Evolutionary conservation across 2,329 filamentous ascomycete genomes (phyloP), one percentile per base, ranked within the genome.

Genomic region (Macrophomina phaseolina): DNA sequence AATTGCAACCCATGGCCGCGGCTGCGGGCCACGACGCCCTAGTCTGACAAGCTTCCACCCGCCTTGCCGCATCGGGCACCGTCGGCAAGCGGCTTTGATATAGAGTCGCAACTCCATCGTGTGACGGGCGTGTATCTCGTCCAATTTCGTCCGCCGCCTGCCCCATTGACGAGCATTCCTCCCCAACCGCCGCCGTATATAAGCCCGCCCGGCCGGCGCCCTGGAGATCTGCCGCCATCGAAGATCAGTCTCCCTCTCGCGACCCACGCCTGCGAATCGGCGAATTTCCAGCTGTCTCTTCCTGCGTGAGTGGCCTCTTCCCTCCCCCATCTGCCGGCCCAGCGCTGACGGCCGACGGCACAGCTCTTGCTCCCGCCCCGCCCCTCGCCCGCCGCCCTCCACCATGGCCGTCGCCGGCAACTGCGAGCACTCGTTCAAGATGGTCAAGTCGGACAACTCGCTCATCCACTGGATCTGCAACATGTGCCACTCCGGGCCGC

Each of bases 401-500:
- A 69, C 72, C 65, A 84, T 84, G 82, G 82, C 82, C 67, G 80
- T 80, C 67, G 78, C 82, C 34, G 80, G 78, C 65, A 81, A 75
- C 73, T 85, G 83, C 77, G 74, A 80, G 58, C 83, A 85, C 72
- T 72, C 72, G 45, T 85, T 83, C 79, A 80, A 81, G 70, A 77
- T 83, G 73, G 82, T 84, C 79, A 84, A 84, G 72, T 83, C 81
- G 28, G 81, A 84, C 73, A 84, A 81, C 14, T 83, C 80, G 4
- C 75, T 84, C 69, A 79, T 85, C 67, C 76, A 82, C 66, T 85
- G 83, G 83, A 82, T 83, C 67, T 85, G 83, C 79, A 82, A 83
- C 72, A 73, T 81, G 71, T 85, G 83, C 74, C 82, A 84, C 71
- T 82, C 80, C 1, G 82, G 82, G 4, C 81, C 82, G 18, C 81